Conservation (phyloP, 371 early-diverging fungal genomes). For the Massospora cicadina region DNA sequence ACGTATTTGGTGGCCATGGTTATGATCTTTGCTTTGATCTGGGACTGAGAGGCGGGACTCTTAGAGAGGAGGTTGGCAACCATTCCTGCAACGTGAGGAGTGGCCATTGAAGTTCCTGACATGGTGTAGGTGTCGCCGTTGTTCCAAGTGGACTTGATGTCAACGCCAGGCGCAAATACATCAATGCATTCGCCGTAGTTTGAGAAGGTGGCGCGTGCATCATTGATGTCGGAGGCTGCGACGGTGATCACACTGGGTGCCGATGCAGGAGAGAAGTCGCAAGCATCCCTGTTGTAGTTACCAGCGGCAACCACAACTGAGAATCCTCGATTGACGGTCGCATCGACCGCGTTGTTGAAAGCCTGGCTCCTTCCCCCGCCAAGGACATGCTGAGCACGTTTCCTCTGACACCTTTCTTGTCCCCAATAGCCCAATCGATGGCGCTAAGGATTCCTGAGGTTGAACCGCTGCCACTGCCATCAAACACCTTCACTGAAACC, state of each 20-base stretch:
- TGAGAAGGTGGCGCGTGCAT: conserved; percentile 80
- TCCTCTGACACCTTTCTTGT: not conserved
- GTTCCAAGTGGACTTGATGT: conserved; percentile 80
- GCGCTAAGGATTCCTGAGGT: conserved; percentile 19
- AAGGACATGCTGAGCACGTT: conserved; percentile 1
- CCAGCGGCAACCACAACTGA: conserved; percentile 17
- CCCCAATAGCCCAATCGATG: conserved; percentile 17
- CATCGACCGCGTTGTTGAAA: not conserved
- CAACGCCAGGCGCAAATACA: conserved; percentile 87
- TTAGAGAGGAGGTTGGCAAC: conserved; percentile 68
- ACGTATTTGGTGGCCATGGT: conserved; percentile 38
- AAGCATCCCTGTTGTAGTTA: conserved; percentile 89
- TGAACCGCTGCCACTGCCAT: conserved; percentile 19
- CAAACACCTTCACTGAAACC: conserved; percentile 40
- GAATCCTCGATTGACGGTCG: not conserved
- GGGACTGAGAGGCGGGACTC: conserved; percentile 33
- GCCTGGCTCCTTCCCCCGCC: not conserved
- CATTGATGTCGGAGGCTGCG: conserved; percentile 70
- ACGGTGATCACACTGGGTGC: conserved; percentile 87
- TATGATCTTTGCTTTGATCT: conserved; percentile 57
- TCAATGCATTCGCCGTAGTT: conserved; percentile 87
- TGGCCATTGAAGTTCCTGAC: conserved; percentile 98
- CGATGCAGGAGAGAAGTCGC: conserved; percentile 87
- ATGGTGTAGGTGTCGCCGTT: conserved; percentile 59
- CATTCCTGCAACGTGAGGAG: conserved; percentile 95